Evolutionary conservation across 176 grass and related monocot species (phyloP), one percentile per base, ranked within the genome.

Genomic region (Musa beccarii): DNA sequence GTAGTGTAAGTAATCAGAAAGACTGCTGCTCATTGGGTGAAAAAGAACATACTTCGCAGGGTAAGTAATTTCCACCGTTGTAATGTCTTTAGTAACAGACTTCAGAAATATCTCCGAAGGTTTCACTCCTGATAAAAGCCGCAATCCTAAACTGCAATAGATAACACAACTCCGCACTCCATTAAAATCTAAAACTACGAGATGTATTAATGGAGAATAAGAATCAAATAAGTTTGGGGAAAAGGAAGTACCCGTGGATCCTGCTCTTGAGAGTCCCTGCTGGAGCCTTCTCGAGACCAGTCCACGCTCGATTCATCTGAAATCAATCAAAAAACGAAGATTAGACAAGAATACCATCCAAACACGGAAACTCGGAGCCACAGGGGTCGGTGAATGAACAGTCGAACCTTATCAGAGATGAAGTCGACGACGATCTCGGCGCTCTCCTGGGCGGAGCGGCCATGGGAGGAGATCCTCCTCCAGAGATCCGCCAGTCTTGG

Each of bases 231-330:
- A 28, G 17, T 15, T 52, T 16, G 28, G 50, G 43, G 51, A 10
- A 52, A 59, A 63, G 21, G 11, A 49, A 11, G 10, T 20, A 68
- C 95, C 90, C 86, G 78, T 98, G 95, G 77, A 98, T 89, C 73
- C 77, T 86, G 75, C 66, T 91, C 86, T 98, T 98, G 63, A 91
- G n/a, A 24, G 95, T 85, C 63, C 95, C 95, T 59, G 84, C 76
- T 28, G 88, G 88, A 73, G 90, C 88, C 54, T 80, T 98, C 83
- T 89, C 95, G 54, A 98, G 85, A 23, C 82, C 83, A 49, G 80
- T 82, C 95, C 95, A 98, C 59, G 86, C 86, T n/a, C 78, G 65
- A 65, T 89, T 98, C 90, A 94, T 94, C 93, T 92, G 82, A 63
- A 55, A 63, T 6, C 8, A 72, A 29, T 25, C 11, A 61, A 80